Base-by-base conservation (phyloP, 2,329 filamentous ascomycete species). In the Colletotrichum sidae region DNA sequence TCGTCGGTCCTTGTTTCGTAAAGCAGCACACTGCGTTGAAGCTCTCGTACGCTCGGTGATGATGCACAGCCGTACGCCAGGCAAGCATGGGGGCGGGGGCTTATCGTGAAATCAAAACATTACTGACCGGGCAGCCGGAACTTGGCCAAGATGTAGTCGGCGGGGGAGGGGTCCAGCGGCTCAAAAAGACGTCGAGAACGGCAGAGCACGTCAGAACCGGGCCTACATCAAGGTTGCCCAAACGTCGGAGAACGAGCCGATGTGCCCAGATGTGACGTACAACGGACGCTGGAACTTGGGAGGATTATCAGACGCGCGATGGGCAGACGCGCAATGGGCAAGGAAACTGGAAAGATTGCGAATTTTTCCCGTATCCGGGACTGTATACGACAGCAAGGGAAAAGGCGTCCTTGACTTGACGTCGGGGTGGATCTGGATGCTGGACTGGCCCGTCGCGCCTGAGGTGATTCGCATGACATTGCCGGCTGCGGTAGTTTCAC, bases 401-500 rank as follows among this genome's bases (percentile, higher is more conserved):
- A 38, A 39, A 44, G 15, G 25, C 17, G 38, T 33, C 45, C 34
- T 55, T 38, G 37, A 52, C 46, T 51, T 42, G 45, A 8, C 45
- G 25, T 46, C 34, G 46, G 35, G 35, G 25, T 61, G 39, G 51
- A 38, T 15, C 13, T 46, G 45, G 13, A 15, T 42, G 15, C 15
- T 38, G 4, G 39, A 37, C 45, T 42, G 41, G 11, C 17, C 42
- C 35, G 15, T 34, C 25, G 51, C 7, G 3, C 25, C n/a, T 5
- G 25, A 25, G 25, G 25, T 4, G 25, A 25, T 50, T 55, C 35
- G 57, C 62, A 61, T 56, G 41, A 65, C 11, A 12, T 55, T 52
- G 39, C 39, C 57, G 45, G 39, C 45, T 34, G n/a, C 57, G 39
- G 46, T 52, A 52, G 62, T 65, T 65, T 65, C 62, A 61, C 4